Percentiles rank a stretch among this genome's conserved stretches.
phyloP scores from a whole-genome alignment of 345 rosid species.

The Excoecaria agallocha region DNA sequence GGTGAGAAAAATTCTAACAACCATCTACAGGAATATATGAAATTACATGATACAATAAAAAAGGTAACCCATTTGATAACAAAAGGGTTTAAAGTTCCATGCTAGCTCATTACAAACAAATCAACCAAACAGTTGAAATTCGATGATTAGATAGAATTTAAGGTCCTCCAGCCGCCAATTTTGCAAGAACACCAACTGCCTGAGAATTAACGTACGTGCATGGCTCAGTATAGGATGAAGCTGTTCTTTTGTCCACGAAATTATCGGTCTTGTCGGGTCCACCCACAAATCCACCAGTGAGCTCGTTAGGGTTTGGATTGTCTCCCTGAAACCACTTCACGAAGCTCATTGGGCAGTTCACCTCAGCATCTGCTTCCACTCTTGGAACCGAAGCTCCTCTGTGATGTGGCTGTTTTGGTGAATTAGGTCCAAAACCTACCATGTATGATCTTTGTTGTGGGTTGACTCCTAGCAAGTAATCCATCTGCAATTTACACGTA shows the following conservation, averaged over 20 bases:
- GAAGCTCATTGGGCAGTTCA: conserved; percentile 69
- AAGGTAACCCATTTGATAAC: not conserved
- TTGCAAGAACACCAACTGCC: conserved; percentile 70
- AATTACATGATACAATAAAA: not conserved
- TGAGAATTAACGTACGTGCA: conserved; percentile 82
- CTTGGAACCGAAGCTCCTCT: conserved; percentile 72
- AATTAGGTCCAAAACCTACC: conserved; percentile 81
- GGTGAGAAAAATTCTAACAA: not conserved
- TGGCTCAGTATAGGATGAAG: conserved; percentile 70
- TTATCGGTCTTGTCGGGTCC: conserved; percentile 77
- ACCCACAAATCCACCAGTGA: conserved; percentile 82
- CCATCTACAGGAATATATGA: not conserved
- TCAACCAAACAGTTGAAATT: not conserved
- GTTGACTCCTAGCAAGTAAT: conserved; percentile 74
- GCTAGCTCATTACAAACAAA: not conserved
- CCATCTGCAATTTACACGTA: conserved; percentile 45
- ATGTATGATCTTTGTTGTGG: conserved; percentile 80
- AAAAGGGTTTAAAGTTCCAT: too few relatives aligned
- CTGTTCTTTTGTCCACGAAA: conserved; percentile 62
- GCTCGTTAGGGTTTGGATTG: conserved; percentile 66
- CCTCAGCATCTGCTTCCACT: conserved; percentile 3
- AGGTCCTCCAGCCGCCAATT: conserved; percentile 40
- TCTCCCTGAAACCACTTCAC: conserved; percentile 43
- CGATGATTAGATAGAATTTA: not conserved
- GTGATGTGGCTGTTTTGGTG: conserved; percentile 83